Percentiles rank a stretch among this genome's conserved stretches.
Evolutionary conservation across 148 eudicot genomes (phyloP).

Genomic region (Camellia granthamiana): DNA sequence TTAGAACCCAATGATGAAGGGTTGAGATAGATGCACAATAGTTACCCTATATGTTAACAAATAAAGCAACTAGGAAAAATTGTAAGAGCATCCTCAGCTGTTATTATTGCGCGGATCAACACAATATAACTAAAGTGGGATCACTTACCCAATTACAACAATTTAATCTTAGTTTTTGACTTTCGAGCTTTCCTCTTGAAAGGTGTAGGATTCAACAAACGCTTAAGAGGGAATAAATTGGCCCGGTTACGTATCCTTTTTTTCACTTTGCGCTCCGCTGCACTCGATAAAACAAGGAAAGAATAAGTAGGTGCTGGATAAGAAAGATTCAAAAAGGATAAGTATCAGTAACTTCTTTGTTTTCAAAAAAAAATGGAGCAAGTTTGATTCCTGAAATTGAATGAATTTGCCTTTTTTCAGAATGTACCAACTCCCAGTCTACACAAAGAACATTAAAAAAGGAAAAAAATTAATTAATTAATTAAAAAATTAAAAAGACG

Average conservation of each 20-base stretch:
- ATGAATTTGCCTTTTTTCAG: neutral
- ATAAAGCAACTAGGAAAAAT: neutral
- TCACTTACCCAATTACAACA: slow-evolving; percentile 25
- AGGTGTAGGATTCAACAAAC: slow-evolving; percentile 37
- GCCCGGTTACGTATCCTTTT: slow-evolving; percentile 19
- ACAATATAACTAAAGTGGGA: neutral
- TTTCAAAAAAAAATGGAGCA: slow-evolving; percentile 9
- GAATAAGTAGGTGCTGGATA: neutral
- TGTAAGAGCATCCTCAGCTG: neutral
- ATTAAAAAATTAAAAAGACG: neutral
- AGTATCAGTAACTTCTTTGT: neutral
- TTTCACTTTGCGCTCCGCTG: slow-evolving; percentile 46
- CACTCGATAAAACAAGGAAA: slow-evolving; percentile 16
- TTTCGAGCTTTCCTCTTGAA: slow-evolving; percentile 47
- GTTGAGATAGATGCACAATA: neutral
- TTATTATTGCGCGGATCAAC: neutral
- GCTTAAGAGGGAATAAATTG: slow-evolving; percentile 58
- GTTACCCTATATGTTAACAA: neutral
- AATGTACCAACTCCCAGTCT: neutral
- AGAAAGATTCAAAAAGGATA: slow-evolving; percentile 4
- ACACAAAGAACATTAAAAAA: neutral
- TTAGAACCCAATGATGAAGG: neutral
- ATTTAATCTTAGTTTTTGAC: slow-evolving; percentile 27
- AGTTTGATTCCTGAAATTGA: neutral
- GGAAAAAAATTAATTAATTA: neutral